Percentiles rank a stretch among this genome's conserved stretches.
Evolutionary conservation across 306 rosid species (phyloP).

Genomic region (Glycyrrhiza uralensis): DNA sequence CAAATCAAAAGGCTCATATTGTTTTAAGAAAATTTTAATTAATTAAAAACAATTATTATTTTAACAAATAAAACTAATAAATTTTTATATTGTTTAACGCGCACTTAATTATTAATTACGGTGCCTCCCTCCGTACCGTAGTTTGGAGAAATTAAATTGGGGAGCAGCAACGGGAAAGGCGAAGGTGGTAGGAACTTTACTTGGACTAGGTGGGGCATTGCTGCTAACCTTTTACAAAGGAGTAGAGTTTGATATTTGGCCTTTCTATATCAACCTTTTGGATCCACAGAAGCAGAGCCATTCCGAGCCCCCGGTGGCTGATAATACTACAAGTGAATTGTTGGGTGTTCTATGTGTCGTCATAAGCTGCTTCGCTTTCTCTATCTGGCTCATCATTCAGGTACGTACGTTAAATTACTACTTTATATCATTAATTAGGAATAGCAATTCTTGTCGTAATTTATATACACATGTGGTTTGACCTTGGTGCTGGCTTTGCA

Average conservation of each 20-base stretch:
- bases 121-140: neutral
- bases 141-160: constrained; percentile 36
- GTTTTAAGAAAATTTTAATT: too few relatives aligned
- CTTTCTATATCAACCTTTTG: constrained; percentile 45
- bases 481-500: too few relatives aligned
- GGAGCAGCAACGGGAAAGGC: constrained; percentile 45
- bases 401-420: too few relatives aligned
- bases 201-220: constrained; percentile 68
- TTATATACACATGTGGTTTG: too few relatives aligned
- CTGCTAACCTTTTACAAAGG: constrained; percentile 54
- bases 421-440: too few relatives aligned
- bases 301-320: neutral
- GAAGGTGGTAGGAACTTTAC: constrained; percentile 46
- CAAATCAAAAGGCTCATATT: too few relatives aligned
- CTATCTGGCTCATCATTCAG: constrained; percentile 29
- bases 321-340: neutral
- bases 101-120: too few relatives aligned
- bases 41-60: too few relatives aligned
- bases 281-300: neutral
- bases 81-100: too few relatives aligned
- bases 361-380: constrained; percentile 11
- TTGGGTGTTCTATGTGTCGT: constrained; percentile 11
- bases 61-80: too few relatives aligned
- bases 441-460: neutral
- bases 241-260: constrained; percentile 42